Evolutionary conservation across 148 eudicot genomes (phyloP).

Genomic region (Persicaria tinctoria): DNA sequence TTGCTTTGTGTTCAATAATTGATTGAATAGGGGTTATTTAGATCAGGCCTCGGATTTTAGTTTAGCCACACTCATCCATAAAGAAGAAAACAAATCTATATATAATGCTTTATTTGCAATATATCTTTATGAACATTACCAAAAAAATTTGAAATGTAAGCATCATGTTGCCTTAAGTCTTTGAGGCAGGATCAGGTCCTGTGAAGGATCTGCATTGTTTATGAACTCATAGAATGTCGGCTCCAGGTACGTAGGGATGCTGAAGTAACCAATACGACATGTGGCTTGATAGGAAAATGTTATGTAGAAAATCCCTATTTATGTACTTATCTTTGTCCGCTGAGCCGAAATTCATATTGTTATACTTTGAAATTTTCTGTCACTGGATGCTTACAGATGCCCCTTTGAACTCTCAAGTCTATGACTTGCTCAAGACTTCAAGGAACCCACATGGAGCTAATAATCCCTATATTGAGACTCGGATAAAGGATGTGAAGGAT

Average conservation of each 20-base stretch:
- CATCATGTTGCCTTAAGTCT: neutral
- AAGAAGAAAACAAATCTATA: neutral
- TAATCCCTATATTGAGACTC: slow-evolving; percentile 16
- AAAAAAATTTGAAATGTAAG: neutral
- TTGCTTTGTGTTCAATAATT: neutral
- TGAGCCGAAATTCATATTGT: neutral
- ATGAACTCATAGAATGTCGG: neutral
- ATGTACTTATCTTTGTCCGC: neutral
- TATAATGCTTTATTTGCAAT: neutral
- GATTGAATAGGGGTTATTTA: too few relatives aligned
- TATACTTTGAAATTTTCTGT: too few relatives aligned
- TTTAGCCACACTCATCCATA: neutral
- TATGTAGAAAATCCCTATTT: neutral
- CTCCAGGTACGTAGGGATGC: too few relatives aligned
- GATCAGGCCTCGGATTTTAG: neutral
- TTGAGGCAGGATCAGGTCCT: neutral
- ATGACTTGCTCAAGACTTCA: slow-evolving; percentile 18
- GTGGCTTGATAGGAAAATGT: neutral
- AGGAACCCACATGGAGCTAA: slow-evolving; percentile 14
- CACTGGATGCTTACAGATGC: slow-evolving; percentile 17
- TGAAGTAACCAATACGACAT: too few relatives aligned
- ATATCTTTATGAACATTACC: neutral
- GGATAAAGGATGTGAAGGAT: slow-evolving; percentile 20
- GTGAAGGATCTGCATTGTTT: neutral
- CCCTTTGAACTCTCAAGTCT: slow-evolving; percentile 18